phyloP scores from a whole-genome alignment of 805 yeast genomes.

The Wickerhamomyces bisporus region DNA sequence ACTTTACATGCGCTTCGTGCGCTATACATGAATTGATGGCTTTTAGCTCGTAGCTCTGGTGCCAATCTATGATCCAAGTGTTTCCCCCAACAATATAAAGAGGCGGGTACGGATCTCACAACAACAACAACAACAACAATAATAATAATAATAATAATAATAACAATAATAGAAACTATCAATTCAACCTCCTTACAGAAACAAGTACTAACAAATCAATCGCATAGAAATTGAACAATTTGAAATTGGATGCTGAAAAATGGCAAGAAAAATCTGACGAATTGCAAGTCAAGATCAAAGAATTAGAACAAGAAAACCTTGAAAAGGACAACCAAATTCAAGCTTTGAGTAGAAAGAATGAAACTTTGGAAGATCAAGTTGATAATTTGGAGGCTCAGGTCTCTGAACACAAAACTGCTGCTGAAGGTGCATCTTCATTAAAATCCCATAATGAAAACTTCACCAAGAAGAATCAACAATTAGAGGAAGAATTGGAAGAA shows the following conservation, averaged over 20 bases:
- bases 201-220: conserved; percentile 12
- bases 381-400: conserved; percentile 71
- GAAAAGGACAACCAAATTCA: conserved; percentile 95
- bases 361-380: conserved; percentile 75
- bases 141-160: no score
- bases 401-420: conserved; percentile 73
- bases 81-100: not conserved
- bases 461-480: conserved; percentile 80
- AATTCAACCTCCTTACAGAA: no score
- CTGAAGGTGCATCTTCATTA: conserved; percentile 86
- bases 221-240: conserved; percentile 70
- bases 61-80: no score
- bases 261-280: conserved; percentile 98
- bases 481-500: conserved; percentile 88
- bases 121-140: no score
- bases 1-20: not conserved
- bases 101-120: no score
- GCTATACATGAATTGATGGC: not conserved
- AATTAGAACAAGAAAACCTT: conserved; percentile 83
- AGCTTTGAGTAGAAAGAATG: conserved; percentile 87
- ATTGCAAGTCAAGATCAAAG: conserved; percentile 72
- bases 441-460: conserved; percentile 87
- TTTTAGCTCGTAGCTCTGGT: not conserved
- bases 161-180: no score
- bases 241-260: conserved; percentile 91